Base-by-base conservation (phyloP, 2,329 filamentous ascomycete genomes). In the Thermoascus crustaceus region DNA sequence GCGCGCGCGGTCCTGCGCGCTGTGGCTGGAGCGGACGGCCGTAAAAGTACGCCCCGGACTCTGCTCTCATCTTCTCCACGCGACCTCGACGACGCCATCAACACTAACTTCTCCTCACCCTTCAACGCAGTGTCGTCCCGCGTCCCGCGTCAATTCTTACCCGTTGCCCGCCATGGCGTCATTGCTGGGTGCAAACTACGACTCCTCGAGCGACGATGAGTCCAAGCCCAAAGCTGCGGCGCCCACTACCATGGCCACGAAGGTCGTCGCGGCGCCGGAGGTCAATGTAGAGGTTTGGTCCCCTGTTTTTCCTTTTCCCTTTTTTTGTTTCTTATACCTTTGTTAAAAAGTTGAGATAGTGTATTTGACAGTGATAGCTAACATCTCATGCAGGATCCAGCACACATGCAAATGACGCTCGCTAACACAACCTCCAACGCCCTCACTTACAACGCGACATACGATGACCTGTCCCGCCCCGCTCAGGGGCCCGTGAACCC, bases 401-500 rank as follows among this genome's bases (percentile, higher is more conserved):
- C 65, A 41, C 64, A 65, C 31, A 59, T 71, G 50, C 68, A 71
- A 41, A 60, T 73, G 48, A 68, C 66, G 45, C 63, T 73, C 24
- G 63, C 69, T 41, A 72, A 71, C 38, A 66, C 69, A 25, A 68
- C 66, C 0, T 69, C 69, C 26, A 67, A 60, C 39, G 57, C 63
- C 16, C 63, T 73, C 35, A 66, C 67, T 24, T 72, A 70, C 52
- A 73, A 73, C 52, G 67, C 68, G 37, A 80, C 80, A n/a, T 82
- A 80, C 47, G 78, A 84, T 47, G 79, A 85, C 50, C 68, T 89
- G 25, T 72, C 76, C 30, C 73, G 78, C 39, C 75, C 81, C 1
- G 64, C 68, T 6, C 62, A 79, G 40, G 85, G 85, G 0, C 85
- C 85, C 22, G 64, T 72, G 16, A 89, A 89, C 53, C 85, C 85